Evolutionary conservation across 495 filamentous ascomycete genomes (phyloP).

Genomic region (Diplogelasinospora grovesii): DNA sequence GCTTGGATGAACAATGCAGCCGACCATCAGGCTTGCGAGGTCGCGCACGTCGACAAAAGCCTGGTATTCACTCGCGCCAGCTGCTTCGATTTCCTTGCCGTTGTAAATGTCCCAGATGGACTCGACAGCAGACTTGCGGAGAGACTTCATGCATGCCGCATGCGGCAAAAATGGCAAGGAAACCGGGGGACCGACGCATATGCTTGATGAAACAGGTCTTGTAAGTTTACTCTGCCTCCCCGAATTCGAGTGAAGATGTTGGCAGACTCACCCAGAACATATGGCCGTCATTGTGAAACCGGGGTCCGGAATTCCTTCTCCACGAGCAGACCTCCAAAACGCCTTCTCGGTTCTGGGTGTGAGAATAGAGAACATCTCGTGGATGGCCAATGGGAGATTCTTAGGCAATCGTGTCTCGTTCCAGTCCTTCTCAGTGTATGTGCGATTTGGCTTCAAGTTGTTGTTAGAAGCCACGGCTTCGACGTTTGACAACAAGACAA

Average conservation of each 20-base stretch:
- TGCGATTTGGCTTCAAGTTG: constrained; percentile 10
- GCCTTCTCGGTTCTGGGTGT: constrained; percentile 51
- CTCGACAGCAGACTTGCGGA: constrained; percentile 10
- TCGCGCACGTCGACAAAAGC: constrained; percentile 39
- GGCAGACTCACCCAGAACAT: constrained; percentile 30
- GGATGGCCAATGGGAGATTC: no score
- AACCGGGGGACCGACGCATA: constrained; percentile 26
- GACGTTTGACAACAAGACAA: constrained; percentile 45
- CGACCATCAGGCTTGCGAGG: constrained; percentile 34
- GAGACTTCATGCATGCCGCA: no score
- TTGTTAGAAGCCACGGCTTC: constrained; percentile 21
- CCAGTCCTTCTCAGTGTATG: constrained; percentile 38
- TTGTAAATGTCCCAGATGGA: constrained; percentile 19
- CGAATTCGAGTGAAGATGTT: no score
- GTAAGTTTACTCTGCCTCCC: no score
- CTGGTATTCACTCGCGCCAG: constrained; percentile 8
- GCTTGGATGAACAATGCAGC: constrained; percentile 27
- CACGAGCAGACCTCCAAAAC: constrained; percentile 46
- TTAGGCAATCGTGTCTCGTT: constrained; percentile 31
- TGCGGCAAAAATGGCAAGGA: no score
- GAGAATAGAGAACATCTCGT: constrained; percentile 38
- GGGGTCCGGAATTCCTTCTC: constrained; percentile 43
- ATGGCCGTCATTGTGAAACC: constrained; percentile 45
- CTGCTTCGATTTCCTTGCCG: constrained; percentile 11
- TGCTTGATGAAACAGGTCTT: constrained; percentile 15